Conservation (phyloP, 2,329 filamentous ascomycete species). For the Chaetoscypha palmicola region DNA sequence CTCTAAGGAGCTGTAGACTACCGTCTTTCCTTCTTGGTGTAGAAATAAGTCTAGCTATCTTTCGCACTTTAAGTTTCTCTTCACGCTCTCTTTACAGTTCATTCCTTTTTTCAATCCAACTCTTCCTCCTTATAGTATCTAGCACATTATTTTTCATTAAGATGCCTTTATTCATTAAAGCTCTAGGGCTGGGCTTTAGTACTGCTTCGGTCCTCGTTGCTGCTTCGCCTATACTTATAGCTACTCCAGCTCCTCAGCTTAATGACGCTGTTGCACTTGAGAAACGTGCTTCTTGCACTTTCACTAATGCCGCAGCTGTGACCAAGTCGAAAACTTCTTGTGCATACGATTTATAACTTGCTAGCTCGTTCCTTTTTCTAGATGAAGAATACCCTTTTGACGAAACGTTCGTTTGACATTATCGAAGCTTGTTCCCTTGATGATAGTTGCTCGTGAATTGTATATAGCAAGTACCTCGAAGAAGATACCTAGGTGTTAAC, state of each 20-base stretch:
- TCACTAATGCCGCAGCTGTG: conserved; percentile 43
- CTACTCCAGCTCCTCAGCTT: conserved; percentile 24
- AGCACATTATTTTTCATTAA: conserved; percentile 5
- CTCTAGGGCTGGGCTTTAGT: conserved; percentile 21
- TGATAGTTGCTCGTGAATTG: no score
- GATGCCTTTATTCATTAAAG: conserved; percentile 21
- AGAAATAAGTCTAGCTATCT: neutral
- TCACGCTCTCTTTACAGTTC: conserved; percentile 5
- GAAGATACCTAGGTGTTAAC: no score
- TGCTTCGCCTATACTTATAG: conserved; percentile 16
- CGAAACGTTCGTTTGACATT: no score
- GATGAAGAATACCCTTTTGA: no score
- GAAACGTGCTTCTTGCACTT: conserved; percentile 42
- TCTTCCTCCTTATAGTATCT: neutral
- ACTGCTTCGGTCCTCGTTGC: conserved; percentile 15
- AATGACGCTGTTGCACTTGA: conserved; percentile 11
- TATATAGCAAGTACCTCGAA: no score
- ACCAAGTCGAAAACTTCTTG: conserved; percentile 44
- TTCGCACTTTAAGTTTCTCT: conserved; percentile 1
- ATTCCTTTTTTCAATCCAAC: conserved; percentile 6
- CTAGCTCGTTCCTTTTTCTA: no score
- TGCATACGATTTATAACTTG: no score
- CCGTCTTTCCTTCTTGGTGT: neutral
- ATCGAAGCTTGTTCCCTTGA: no score
- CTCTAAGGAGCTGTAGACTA: neutral